Base-by-base conservation (phyloP, 1,284 basidiomycete species). In the Mycena sp. region DNA sequence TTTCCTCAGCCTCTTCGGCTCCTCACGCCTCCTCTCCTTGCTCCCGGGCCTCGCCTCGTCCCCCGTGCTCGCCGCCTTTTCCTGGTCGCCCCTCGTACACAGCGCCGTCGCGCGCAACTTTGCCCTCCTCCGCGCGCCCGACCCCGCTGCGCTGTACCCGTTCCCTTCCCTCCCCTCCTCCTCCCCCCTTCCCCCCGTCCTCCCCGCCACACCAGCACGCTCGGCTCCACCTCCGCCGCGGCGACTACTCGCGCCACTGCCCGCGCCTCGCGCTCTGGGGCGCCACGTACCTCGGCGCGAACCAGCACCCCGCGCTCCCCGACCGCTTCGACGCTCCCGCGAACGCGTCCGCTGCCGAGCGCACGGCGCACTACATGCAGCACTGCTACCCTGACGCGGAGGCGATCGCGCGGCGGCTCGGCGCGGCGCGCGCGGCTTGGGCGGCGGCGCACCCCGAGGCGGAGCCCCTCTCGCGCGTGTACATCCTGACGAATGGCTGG, bases 181-280 rank as follows among this genome's bases (percentile, higher is more conserved):
- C 50, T 14, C 44, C 37, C 57, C 64, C 32, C 30, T 44, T n/a
- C 56, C 65, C 23, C 11, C 51, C 50, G 67, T 67, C 58, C 44
- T 68, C 45, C 70, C 71, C 19, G 73, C 23, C 72, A 84, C 29
- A 71, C 79, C 5, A 87, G 86, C 1, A 77, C 91, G 16, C 75
- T 91, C 29, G 89, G 87, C 0, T 92, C 12, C 90, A 92, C 69
- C 76, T 91, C 49, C 84, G 90, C 0, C 79, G 88, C 2, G 90
- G 90, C 10, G 90, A 92, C 73, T 92, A 85, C 72, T 78, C 72
- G 32, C 78, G 83, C 0, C 89, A 90, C 71, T 92, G 90, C 69
- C 74, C 77, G 6, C 80, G 84, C 62, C 80, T 90, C 35, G 83
- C 83, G 1, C 69, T 74, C 4, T 88, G 84, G 84, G 72, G 74